These are phyloP conservation scores for Polytolypa hystricis DNA, from an alignment of 2,329 filamentous ascomycete genomes.

Conservation along the genomic window DNA sequence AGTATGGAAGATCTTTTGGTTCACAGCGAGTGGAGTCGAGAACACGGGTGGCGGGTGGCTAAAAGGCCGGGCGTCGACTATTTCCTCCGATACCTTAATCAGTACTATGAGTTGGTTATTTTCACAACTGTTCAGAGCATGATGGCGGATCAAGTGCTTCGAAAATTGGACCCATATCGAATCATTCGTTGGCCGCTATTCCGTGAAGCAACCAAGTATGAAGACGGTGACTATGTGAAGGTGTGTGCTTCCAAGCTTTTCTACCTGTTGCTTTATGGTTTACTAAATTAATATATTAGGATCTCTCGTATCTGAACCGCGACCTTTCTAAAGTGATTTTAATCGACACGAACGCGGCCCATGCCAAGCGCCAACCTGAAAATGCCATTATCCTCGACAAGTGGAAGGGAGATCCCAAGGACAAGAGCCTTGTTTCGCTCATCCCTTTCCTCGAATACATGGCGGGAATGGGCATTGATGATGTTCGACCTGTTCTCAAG, in stretches of 20 bases:
- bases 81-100: conserved; percentile 89
- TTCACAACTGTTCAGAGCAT: conserved; percentile 82
- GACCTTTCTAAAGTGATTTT: conserved; percentile 92
- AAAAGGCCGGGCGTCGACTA: conserved; percentile 95
- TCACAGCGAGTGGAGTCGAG: conserved; percentile 86
- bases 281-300: conserved; percentile 41
- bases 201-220: conserved; percentile 92
- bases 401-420: conserved; percentile 74
- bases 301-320: conserved; percentile 94
- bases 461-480: conserved; percentile 80
- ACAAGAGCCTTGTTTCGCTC: conserved; percentile 75
- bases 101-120: conserved; percentile 95
- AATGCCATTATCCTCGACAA: conserved; percentile 87
- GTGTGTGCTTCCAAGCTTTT: conserved; percentile 33
- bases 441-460: conserved; percentile 98
- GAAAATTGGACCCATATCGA: conserved; percentile 89
- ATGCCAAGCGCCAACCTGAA: conserved; percentile 85
- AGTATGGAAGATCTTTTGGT: conserved; percentile 89
- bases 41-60: conserved; percentile 89
- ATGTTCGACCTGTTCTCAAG: conserved; percentile 75
- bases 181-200: conserved; percentile 93
- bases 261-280: not conserved
- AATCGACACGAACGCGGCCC: conserved; percentile 71
- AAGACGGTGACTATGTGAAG: conserved; percentile 94
- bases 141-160: conserved; percentile 75